Percentiles rank a stretch among this genome's conserved stretches.
phyloP scores from a whole-genome alignment of 2,329 filamentous ascomycete species.

The Juglanconis juglandina region DNA sequence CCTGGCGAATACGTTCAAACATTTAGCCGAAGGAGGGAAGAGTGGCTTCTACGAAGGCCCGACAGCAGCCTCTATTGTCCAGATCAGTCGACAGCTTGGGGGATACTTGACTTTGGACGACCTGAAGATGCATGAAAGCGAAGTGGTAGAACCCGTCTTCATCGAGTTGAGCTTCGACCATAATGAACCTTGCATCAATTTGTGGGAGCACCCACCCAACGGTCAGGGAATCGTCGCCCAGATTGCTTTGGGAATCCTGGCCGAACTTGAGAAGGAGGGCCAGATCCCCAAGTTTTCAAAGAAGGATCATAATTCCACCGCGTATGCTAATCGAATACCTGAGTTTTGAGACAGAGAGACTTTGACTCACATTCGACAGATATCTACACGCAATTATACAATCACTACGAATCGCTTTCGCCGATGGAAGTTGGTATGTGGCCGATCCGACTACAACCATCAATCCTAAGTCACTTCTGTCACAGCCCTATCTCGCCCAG shows the following conservation, averaged over 20 bases:
- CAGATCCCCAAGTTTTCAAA: slow-evolving; percentile 66
- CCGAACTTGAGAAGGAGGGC: slow-evolving; percentile 73
- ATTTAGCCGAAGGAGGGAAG: slow-evolving; percentile 74
- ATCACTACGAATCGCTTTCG: slow-evolving; percentile 82
- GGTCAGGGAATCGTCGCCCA: slow-evolving; percentile 91
- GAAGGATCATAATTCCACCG: slow-evolving; percentile 73
- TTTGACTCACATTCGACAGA: neutral
- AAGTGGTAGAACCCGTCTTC: slow-evolving; percentile 15
- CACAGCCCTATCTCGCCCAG: slow-evolving; percentile 66
- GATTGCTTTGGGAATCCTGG: slow-evolving; percentile 85
- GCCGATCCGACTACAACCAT: slow-evolving; percentile 66
- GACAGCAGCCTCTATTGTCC: slow-evolving; percentile 75
- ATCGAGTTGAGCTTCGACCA: neutral
- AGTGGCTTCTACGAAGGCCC: slow-evolving; percentile 83
- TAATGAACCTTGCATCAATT: slow-evolving; percentile 56
- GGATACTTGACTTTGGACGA: slow-evolving; percentile 77
- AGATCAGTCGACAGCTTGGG: slow-evolving; percentile 69
- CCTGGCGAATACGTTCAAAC: slow-evolving; percentile 73
- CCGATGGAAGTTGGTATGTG: slow-evolving; percentile 84
- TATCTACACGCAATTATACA: slow-evolving; percentile 79
- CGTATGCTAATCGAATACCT: slow-evolving; percentile 41
- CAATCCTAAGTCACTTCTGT: slow-evolving; percentile 51
- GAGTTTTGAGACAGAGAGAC: neutral
- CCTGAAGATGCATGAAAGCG: slow-evolving; percentile 69
- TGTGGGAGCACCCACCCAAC: slow-evolving; percentile 96